phyloP scores from a whole-genome alignment of 768 basidiomycete species.

The Calvatia gigantea region DNA sequence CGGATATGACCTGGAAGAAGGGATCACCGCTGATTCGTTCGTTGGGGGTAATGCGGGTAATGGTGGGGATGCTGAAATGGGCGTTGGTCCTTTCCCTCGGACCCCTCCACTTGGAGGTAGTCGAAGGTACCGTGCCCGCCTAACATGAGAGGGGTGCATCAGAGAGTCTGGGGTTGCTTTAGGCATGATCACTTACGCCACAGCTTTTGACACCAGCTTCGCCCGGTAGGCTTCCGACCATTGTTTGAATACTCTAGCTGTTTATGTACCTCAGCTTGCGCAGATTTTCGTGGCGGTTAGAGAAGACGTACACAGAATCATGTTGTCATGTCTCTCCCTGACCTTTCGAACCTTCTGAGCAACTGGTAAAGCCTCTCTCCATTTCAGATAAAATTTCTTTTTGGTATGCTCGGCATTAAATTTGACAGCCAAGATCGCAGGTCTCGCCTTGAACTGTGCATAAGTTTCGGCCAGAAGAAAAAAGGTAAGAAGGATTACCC shows the following conservation, averaged over 20 bases:
- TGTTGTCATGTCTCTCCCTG: slow-evolving; percentile 30
- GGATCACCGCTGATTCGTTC: not conserved
- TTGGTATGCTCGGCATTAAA: slow-evolving; percentile 66
- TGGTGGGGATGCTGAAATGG: slow-evolving; percentile 19
- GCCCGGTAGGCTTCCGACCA: slow-evolving; percentile 71
- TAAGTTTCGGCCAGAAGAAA: slow-evolving; percentile 5
- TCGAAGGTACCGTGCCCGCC: slow-evolving; percentile 79
- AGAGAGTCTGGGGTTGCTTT: not conserved
- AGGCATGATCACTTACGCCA: slow-evolving; percentile 58
- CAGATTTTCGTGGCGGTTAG: not conserved
- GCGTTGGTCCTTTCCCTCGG: slow-evolving; percentile 28
- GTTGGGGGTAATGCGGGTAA: slow-evolving; percentile 4
- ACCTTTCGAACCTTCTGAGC: slow-evolving; percentile 65
- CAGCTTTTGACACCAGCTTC: slow-evolving; percentile 73
- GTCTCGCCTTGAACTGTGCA: slow-evolving; percentile 50
- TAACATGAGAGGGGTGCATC: slow-evolving; percentile 25
- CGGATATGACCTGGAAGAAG: slow-evolving; percentile 4
- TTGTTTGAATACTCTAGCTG: slow-evolving; percentile 53
- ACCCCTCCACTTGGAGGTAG: slow-evolving; percentile 58
- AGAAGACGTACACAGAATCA: not conserved
- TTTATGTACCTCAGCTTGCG: not conserved
- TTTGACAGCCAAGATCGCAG: slow-evolving; percentile 53
- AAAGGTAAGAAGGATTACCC: slow-evolving; percentile 33
- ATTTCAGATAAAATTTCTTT: slow-evolving; percentile 56
- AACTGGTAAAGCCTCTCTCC: slow-evolving; percentile 69